Conservation (phyloP, 2,329 filamentous ascomycete species). For the Neonectria neomacrospora region DNA sequence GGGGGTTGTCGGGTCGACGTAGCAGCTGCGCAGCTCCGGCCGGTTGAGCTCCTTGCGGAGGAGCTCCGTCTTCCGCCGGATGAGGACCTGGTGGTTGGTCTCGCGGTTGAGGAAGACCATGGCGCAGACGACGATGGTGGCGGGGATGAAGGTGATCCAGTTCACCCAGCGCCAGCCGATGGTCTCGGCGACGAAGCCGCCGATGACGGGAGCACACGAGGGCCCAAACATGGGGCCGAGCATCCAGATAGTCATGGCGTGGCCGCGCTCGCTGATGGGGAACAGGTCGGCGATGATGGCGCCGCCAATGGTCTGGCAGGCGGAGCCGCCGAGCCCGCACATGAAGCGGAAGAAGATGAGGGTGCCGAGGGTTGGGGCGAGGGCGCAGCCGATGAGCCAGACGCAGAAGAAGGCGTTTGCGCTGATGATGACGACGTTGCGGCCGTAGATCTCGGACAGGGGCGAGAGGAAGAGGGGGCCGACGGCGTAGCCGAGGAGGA, state of each 20-base stretch:
- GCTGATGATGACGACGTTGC: conserved; percentile 64
- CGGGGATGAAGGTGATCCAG: conserved; percentile 64
- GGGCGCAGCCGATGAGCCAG: conserved; percentile 73
- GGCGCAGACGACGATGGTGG: conserved; percentile 37
- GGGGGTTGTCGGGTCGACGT: conserved; percentile 50
- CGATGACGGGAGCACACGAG: conserved; percentile 59
- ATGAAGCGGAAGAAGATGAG: conserved; percentile 70
- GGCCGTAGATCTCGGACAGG: conserved; percentile 72
- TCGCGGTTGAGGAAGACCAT: conserved; percentile 53
- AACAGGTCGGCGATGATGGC: conserved; percentile 67
- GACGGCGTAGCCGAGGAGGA: conserved; percentile 68
- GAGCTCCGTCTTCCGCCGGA: conserved; percentile 58
- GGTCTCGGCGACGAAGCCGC: conserved; percentile 60
- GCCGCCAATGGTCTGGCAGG: conserved; percentile 64
- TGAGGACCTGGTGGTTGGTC: conserved; percentile 58
- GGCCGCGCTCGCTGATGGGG: conserved; percentile 57
- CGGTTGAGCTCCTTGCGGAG: conserved; percentile 58
- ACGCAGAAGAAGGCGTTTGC: conserved; percentile 70
- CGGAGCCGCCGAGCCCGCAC: conserved; percentile 68
- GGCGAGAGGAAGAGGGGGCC: conserved; percentile 69
- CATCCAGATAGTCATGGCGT: conserved; percentile 63
- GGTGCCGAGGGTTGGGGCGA: conserved; percentile 63
- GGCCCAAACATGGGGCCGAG: conserved; percentile 69
- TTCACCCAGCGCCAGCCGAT: conserved; percentile 65
- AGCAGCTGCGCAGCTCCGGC: conserved; percentile 58